These are phyloP conservation scores for Pseudoneurospora amorphoporcata DNA, from an alignment of 495 filamentous ascomycete genomes.

Conservation along the genomic window DNA sequence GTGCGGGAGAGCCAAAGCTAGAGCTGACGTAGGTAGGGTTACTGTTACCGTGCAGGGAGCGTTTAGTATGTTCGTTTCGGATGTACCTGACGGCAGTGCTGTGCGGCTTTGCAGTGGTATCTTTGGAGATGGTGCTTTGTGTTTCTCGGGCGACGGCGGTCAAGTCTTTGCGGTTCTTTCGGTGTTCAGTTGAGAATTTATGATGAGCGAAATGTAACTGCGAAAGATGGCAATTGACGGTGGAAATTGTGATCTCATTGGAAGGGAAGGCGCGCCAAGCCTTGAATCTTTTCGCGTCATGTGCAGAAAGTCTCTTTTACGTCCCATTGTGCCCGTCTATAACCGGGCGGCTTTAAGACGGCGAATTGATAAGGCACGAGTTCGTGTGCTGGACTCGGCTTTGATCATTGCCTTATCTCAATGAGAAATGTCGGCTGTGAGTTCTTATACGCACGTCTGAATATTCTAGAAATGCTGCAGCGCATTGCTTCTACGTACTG, in stretches of 20 bases:
- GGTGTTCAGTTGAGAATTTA: neutral
- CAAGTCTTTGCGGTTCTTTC: constrained; percentile 1
- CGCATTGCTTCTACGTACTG: neutral
- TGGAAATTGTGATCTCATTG: neutral
- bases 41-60: neutral
- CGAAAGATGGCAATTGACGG: neutral
- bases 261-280: neutral
- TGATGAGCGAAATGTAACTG: neutral
- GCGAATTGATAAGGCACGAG: neutral
- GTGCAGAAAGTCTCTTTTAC: neutral
- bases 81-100: neutral
- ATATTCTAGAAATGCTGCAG: neutral
- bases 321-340: neutral
- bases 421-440: neutral
- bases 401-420: neutral
- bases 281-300: neutral
- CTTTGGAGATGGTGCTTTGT: neutral
- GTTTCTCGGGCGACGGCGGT: neutral
- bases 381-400: neutral
- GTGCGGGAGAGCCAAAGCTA: neutral
- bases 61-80: neutral
- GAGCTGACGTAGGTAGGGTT: neutral
- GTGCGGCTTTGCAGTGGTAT: neutral
- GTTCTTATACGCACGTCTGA: neutral
- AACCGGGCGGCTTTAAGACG: neutral